Conservation (phyloP, 2,329 filamentous ascomycete species). For the Aspergillus chevalieri region DNA sequence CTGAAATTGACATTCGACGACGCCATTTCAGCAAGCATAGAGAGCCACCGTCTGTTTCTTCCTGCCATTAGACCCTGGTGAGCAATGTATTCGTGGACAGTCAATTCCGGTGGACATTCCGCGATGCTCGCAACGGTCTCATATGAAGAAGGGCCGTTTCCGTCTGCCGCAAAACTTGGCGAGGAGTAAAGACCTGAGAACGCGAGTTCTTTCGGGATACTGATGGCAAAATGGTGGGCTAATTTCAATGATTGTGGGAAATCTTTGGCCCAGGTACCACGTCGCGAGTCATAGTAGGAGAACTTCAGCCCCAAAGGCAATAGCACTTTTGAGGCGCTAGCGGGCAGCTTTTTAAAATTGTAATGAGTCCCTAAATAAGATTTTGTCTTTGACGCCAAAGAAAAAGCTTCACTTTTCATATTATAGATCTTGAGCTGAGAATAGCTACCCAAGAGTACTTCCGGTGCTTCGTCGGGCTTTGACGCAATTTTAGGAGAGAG, state of each 20-base stretch:
- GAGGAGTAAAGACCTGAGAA: constrained; percentile 25
- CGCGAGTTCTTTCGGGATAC: constrained; percentile 33
- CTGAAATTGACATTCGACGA: constrained; percentile 56
- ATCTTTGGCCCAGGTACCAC: constrained; percentile 35
- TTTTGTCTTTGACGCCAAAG: constrained; percentile 43
- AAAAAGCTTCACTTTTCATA: constrained; percentile 16
- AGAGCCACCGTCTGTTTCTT: constrained; percentile 39
- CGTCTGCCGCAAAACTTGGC: constrained; percentile 23
- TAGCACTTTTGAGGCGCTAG: constrained; percentile 38
- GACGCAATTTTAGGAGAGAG: constrained; percentile 25
- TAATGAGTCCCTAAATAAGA: constrained; percentile 48
- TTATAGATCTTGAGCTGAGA: constrained; percentile 23
- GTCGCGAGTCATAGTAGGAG: constrained; percentile 42
- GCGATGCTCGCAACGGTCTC: constrained; percentile 35
- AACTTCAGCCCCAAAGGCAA: constrained; percentile 44
- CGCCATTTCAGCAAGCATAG: constrained; percentile 46
- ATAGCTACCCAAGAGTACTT: constrained; percentile 28
- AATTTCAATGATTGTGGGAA: constrained; percentile 33
- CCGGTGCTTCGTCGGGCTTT: constrained; percentile 9
- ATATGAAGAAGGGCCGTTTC: constrained; percentile 45
- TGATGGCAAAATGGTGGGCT: constrained; percentile 39
- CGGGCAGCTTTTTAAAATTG: constrained; percentile 34
- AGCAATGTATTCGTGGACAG: no score
- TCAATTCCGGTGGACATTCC: no score
- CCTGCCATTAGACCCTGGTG: no score